Base-by-base conservation (phyloP, 176 grass and related monocot species). In the Musa beccarii region DNA sequence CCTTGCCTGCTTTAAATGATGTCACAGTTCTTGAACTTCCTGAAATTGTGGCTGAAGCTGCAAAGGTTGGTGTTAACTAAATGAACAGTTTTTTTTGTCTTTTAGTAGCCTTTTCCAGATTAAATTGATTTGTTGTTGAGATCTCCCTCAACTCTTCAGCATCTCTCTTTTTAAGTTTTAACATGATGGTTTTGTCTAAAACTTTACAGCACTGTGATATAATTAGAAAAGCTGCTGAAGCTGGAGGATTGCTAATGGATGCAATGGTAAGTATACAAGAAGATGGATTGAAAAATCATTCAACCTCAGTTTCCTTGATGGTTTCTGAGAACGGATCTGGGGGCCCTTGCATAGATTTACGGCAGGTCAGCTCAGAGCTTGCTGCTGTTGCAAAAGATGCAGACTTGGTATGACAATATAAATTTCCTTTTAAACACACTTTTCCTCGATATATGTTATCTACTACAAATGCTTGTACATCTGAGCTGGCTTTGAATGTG, bases 21-120 rank as follows among this genome's bases (percentile, higher is more conserved):
- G 79, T 99, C 77, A 99, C 90, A 7, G 88, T 90, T 55, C 86
- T 86, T 92, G 88, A 92, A 82, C 91, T 99, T 87, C 90, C 90
- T 84, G 86, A 86, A 87, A 94, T 99, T 77, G 87, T 99, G 67
- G 95, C 90, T 66, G 95, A 99, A 94, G 95, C 90, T 75, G 87
- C 88, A 79, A 99, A 99, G 95, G 88, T 92, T 56, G 29, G 76
- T 22, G 21, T 77, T 54, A 51, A 51, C 57, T 64, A 34, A 68
- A 34, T 84, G 49, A 84, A 80, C 12, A 54, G 19, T 53, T 20
- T 53, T 20, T 19, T 55, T 15, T 26, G 9, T 56, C 52, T 26
- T 52, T 74, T 56, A 17, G 19, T 71, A 9, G 2, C 51, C 23
- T 51, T 11, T 53, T 54, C 66, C 21, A 8, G 43, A 73, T 21